Evolutionary conservation across 169 alveolate genomes (phyloP).

Genomic region (Eimeria sp.): DNA sequence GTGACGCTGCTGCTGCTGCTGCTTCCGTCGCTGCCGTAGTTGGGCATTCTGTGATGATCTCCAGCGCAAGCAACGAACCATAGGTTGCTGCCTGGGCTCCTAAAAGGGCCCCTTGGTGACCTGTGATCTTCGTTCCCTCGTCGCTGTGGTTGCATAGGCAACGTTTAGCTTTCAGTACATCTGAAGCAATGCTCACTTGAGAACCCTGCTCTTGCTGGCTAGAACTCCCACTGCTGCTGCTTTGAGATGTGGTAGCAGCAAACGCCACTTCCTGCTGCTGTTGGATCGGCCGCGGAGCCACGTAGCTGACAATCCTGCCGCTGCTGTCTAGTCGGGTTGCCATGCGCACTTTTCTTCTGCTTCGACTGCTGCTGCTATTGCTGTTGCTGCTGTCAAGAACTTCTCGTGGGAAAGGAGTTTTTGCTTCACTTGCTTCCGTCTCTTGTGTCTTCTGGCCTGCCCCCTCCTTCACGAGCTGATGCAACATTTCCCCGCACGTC

Average conservation of each 20-base stretch:
- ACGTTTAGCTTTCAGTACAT: conserved; percentile 33
- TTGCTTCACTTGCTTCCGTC: conserved; percentile 1
- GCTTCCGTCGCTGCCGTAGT: conserved; percentile 66
- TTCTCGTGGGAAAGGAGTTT: neutral
- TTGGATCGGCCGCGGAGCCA: conserved; percentile 20
- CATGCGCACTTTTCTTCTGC: conserved; percentile 41
- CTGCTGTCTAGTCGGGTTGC: conserved; percentile 61
- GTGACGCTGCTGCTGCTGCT: conserved; percentile 75
- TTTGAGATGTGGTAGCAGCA: conserved; percentile 39
- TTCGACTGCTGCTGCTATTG: conserved; percentile 10
- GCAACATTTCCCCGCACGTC: neutral
- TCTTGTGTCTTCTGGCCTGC: neutral
- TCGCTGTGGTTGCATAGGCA: conserved; percentile 2
- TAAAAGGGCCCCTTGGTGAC: neutral
- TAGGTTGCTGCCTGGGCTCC: conserved; percentile 55
- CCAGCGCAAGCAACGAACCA: conserved; percentile 73
- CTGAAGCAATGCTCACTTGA: conserved; percentile 63
- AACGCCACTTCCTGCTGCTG: conserved; percentile 17
- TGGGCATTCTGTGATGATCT: conserved; percentile 70
- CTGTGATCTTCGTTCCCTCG: neutral
- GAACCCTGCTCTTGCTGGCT: conserved; percentile 36
- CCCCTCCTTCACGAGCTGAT: neutral
- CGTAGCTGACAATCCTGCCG: conserved; percentile 70
- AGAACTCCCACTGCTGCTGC: conserved; percentile 48
- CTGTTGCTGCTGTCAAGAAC: conserved; percentile 4